A percentile compares a stretch with the other conserved stretches of the same genome.
These are phyloP conservation scores for Saururus chinensis DNA, from an alignment of 164 flowering plant genomes.

Conservation along the genomic window DNA sequence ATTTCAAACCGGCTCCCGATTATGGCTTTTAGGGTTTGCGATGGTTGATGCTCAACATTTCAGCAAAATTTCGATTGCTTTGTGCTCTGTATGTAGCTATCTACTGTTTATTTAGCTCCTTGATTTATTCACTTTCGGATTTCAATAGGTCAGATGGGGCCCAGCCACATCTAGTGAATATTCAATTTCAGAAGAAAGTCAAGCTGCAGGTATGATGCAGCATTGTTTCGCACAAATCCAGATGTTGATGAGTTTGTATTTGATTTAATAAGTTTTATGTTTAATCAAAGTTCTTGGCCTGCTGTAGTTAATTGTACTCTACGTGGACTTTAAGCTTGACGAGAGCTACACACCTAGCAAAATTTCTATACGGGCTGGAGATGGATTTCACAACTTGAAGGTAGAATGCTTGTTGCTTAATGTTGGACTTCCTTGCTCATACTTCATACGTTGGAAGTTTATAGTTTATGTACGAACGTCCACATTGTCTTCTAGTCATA, in stretches of 20 bases:
- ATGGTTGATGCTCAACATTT: too few species aligned
- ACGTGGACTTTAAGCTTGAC: constrained; percentile 95
- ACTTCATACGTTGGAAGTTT: too few species aligned
- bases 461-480: too few species aligned
- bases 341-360: constrained; percentile 49
- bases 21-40: not conserved
- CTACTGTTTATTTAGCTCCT: not conserved
- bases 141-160: constrained; percentile 82
- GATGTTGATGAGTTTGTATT: not conserved
- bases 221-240: too few species aligned
- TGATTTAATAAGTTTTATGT: not conserved
- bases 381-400: constrained; percentile 96
- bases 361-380: constrained; percentile 62
- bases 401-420: constrained; percentile 8
- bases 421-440: not conserved
- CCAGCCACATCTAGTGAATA: constrained; percentile 86
- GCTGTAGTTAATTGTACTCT: constrained; percentile 57
- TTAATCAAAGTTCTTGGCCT: not conserved
- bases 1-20: not conserved
- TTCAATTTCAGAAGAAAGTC: constrained; percentile 94
- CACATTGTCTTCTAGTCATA: too few species aligned
- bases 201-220: constrained; percentile 46
- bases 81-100: not conserved
- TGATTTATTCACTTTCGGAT: not conserved
- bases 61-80: not conserved